Base-by-base conservation (phyloP, 768 basidiomycete genomes). In the Trametes gibbosa region DNA sequence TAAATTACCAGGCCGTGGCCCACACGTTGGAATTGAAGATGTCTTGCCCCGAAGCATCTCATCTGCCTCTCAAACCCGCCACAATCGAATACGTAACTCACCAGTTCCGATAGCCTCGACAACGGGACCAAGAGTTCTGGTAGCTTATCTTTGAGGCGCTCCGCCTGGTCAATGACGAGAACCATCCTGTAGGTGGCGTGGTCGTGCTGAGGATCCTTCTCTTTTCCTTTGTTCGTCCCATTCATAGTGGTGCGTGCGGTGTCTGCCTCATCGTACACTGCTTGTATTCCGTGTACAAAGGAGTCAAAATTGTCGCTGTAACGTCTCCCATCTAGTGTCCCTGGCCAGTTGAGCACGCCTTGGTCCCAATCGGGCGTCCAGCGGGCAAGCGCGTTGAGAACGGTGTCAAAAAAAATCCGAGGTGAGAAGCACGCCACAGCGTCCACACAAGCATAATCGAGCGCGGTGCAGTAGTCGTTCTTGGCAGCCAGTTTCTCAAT, bases 51-150 rank as follows among this genome's bases (percentile, higher is more conserved):
- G n/a, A n/a, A n/a, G n/a, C n/a, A n/a, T n/a, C n/a, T n/a, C n/a
- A n/a, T n/a, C n/a, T n/a, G n/a, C n/a, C n/a, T n/a, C n/a, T n/a
- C n/a, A n/a, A n/a, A n/a, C n/a, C 4, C n/a, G 9, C 14, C 34
- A 13, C 42, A 41, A 5, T 19, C 1, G 45, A 24, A 54, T 16
- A 41, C 14, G 63, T 21, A 17, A 58, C 82, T 58, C 62, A 91
- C 91, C 70, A 92, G 67, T 66, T 93, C 91, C 4, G 82, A 75
- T 27, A 93, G 74, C 50, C 90, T 81, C 16, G 88, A 80, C 32
- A 93, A 69, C 39, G 91, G 88, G 10, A 89, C 84, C 1, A 92
- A 55, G 1, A 91, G 67, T 25, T 89, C 86, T 2, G 88, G 82
- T 49, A 89, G 73, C 17, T 69, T 75, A 29, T 85, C 85, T 60